Evolutionary conservation across 2,329 filamentous ascomycete species (phyloP).

Genomic region (Fusarium sp.): DNA sequence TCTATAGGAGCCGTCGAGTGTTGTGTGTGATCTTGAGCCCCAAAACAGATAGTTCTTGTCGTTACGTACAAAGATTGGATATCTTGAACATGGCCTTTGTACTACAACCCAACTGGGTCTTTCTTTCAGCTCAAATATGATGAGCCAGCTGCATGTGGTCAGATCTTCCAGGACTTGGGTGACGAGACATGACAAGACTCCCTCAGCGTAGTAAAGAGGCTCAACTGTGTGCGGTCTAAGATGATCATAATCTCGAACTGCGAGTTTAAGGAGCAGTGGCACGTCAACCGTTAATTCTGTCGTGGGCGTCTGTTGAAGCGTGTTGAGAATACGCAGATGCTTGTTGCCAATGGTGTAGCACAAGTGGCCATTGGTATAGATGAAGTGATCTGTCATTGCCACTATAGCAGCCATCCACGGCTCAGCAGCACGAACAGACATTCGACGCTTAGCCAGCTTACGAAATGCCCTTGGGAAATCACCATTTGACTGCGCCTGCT

Average conservation of each 20-base stretch:
- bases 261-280: conserved; percentile 52
- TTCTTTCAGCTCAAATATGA: conserved; percentile 57
- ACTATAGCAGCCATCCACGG: conserved; percentile 72
- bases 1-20: conserved; percentile 65
- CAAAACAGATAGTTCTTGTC: conserved; percentile 70
- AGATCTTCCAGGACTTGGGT: conserved; percentile 52
- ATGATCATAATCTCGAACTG: conserved; percentile 51
- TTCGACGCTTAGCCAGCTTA: conserved; percentile 68
- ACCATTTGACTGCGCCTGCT: conserved; percentile 28
- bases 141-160: conserved; percentile 60
- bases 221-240: conserved; percentile 59
- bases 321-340: conserved; percentile 67
- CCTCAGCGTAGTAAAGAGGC: conserved; percentile 67
- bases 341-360: conserved; percentile 66
- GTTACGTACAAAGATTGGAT: conserved; percentile 75
- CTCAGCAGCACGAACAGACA: conserved; percentile 68
- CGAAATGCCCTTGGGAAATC: conserved; percentile 55
- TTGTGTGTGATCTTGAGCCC: conserved; percentile 69
- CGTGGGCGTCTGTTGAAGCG: conserved; percentile 58
- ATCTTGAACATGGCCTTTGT: conserved; percentile 56
- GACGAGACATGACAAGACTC: conserved; percentile 68
- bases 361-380: conserved; percentile 71
- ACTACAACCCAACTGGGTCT: conserved; percentile 56
- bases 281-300: conserved; percentile 69
- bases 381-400: conserved; percentile 68